Base-by-base conservation (phyloP, 768 basidiomycete genomes). In the Tulasnella sp. region DNA sequence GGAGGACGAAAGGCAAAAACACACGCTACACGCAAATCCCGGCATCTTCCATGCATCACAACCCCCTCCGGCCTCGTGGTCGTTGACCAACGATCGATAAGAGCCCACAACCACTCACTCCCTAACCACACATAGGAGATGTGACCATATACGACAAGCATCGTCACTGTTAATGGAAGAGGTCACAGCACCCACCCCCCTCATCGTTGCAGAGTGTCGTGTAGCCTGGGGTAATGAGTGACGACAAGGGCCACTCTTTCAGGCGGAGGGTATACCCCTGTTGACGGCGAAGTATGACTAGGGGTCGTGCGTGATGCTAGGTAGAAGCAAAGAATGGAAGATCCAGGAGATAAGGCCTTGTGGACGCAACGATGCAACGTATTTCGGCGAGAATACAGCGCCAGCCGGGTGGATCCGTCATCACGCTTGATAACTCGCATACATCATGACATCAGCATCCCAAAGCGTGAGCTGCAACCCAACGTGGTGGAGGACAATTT, bases 1-100 rank as follows among this genome's bases (percentile, higher is more conserved):
- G 61, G 61, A 67, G 32, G 61, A 67, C 61, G 61, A 67, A 67
- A 67, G 61, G 61, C 61, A 67, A 67, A 61, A 67, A 67, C 61
- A 35, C 61, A 67, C 61, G 61, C 61, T 67, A 35, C 29, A 67
- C 61, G 61, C 32, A 26, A 67, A 35, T 67, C 61, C 61, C 61
- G 61, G 61, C 61, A 67, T 67, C 61, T 67, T 67, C 61, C 57
- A 61, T 61, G 29, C 13, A 29, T 29, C 57, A 13, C 57, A 48
- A 13, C 46, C 48, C 48, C 57, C 32, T 26, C 18, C 61, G 23
- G 61, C 61, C 61, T 67, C 61, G 61, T 67, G 61, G 61, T 26
- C 61, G 61, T 67, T 26, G 26, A 67, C 61, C 61, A 67, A 5
- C 61, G 61, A 67, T 67, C 61, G 61, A 67, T 67, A 67, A 67